Percentiles rank a stretch among this genome's conserved stretches.
phyloP scores from a whole-genome alignment of 2,329 filamentous ascomycete species.

The Stachybotrys chartarum region DNA sequence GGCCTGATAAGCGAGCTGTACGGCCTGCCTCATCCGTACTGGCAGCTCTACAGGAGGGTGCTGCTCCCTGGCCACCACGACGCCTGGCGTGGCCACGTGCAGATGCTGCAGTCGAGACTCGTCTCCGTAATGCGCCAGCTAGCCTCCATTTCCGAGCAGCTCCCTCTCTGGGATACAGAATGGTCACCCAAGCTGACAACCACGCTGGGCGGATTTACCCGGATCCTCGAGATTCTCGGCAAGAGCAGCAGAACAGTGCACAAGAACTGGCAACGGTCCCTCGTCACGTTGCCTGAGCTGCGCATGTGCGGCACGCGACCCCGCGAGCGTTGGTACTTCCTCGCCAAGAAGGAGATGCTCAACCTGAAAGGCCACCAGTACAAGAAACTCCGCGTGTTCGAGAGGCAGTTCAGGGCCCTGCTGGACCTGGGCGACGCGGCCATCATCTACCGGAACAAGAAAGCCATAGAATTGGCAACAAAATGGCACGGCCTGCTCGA shows the following conservation, averaged over 20 bases:
- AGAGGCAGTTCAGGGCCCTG: conserved; percentile 3
- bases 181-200: conserved; percentile 9
- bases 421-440: neutral
- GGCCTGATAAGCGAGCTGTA: conserved; percentile 15
- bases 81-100: conserved; percentile 1
- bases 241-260: conserved; percentile 2
- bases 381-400: conserved; percentile 7
- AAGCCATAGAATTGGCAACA: neutral
- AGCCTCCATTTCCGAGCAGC: neutral
- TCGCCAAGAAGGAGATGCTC: conserved; percentile 15
- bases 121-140: neutral
- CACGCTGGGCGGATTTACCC: conserved; percentile 5
- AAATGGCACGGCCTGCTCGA: neutral
- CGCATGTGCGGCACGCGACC: conserved; percentile 12
- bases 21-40: conserved; percentile 6
- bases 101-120: neutral
- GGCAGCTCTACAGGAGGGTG: conserved; percentile 6
- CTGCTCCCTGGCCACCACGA: neutral
- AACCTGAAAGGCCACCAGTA: conserved; percentile 6
- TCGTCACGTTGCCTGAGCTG: conserved; percentile 14
- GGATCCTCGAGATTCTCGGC: conserved; percentile 7
- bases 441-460: neutral
- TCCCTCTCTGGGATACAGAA: conserved; percentile 1
- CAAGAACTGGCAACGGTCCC: conserved; percentile 12
- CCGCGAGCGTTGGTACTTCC: conserved; percentile 10